A percentile compares a stretch with the other conserved stretches of the same genome.
These are phyloP conservation scores for Venturia aucupariae DNA, from an alignment of 2,329 filamentous ascomycete genomes.

Conservation along the genomic window DNA sequence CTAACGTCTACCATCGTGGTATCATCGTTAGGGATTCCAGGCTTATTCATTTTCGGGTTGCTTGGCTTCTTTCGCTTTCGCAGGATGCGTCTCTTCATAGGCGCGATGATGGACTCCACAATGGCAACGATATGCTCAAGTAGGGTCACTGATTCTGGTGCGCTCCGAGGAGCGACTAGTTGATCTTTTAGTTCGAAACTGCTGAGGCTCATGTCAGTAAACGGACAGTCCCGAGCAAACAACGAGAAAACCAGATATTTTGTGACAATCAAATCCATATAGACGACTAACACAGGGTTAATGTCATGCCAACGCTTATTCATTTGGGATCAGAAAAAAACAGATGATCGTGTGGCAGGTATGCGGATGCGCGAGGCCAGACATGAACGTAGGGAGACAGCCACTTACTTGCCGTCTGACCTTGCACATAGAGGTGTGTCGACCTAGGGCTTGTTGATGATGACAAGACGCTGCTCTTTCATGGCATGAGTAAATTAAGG, in stretches of 20 bases:
- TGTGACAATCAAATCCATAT: background rate
- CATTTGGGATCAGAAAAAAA: background rate
- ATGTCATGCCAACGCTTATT: background rate
- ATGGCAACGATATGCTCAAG: background rate
- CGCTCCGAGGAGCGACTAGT: slow-evolving; percentile 4
- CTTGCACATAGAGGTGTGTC: background rate
- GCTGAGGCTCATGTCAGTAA: background rate
- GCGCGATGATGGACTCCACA: slow-evolving; percentile 1
- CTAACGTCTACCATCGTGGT: background rate
- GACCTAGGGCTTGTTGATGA: background rate
- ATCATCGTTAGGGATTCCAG: background rate
- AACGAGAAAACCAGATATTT: background rate
- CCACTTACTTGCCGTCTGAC: background rate
- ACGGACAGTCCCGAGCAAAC: background rate
- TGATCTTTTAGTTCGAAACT: background rate
- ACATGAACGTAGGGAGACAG: background rate
- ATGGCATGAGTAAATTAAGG: background rate
- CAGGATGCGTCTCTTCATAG: slow-evolving; percentile 9
- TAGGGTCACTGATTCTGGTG: slow-evolving; percentile 1
- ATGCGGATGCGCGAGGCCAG: background rate
- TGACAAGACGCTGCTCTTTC: background rate
- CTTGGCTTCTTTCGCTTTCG: slow-evolving; percentile 9
- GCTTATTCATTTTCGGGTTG: background rate
- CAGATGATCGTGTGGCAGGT: background rate
- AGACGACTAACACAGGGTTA: background rate